Base-by-base conservation (phyloP, 441 rosid species). In the Viola pubescens region DNA sequence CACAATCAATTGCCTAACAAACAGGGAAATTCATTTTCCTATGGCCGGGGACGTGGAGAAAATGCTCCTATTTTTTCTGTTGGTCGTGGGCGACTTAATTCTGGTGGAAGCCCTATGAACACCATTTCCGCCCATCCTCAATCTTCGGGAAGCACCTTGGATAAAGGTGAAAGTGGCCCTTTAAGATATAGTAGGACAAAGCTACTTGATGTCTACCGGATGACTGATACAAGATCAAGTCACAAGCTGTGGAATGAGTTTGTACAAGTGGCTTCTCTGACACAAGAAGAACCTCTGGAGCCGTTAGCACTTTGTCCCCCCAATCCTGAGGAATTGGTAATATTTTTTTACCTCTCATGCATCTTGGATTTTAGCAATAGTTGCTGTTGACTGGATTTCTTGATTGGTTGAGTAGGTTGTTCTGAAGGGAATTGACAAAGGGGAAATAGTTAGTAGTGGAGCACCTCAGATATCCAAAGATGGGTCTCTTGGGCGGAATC, bases 391-490 rank as follows among this genome's bases (percentile, higher is more conserved):
- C 49, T 65, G 67, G 42, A 60, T 68, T 66, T 56, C 53, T 64
- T 65, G 40, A 5, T 56, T 69, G 58, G 61, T 57, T 61, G 63
- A 62, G 40, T 63, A 91, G 99, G 82, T 54, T 73, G 71, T 86
- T 72, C 66, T 95, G 77, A 81, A 82, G 61, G 97, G 81, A 66
- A 91, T 95, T 78, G 94, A 82, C 75, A 81, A 81, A 73, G 99
- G 99, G 51, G 95, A 84, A 37, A 73, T 86, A 40, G 79, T 88
- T 54, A 84, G 94, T 63, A 91, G 97, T 44, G 91, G 96, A 55
- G 95, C 96, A 48, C 86, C 95, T 44, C 99, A 82, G 76, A 69
- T 74, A 37, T 67, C 89, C 16, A 95, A 91, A 79, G 97, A 91
- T 71, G 94, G 86, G 61, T 66, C 85, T 52, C 49, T 52, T 39